These are phyloP conservation scores for Brassica hybrid DNA, from an alignment of 441 rosid genomes.

Conservation along the genomic window DNA sequence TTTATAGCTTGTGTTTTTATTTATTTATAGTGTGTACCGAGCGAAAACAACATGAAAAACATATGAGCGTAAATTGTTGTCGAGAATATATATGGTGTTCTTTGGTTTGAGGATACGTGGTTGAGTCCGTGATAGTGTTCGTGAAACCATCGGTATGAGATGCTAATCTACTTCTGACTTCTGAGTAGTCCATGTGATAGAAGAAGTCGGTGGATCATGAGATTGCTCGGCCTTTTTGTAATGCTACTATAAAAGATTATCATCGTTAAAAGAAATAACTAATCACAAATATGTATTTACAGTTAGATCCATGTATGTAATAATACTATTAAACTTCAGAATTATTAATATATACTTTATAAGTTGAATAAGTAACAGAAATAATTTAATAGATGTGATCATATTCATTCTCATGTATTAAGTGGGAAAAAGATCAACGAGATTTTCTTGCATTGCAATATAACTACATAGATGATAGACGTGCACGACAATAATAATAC, in stretches of 20 bases:
- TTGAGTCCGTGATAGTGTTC: not conserved
- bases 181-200: not conserved
- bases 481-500: slow-evolving; percentile 43
- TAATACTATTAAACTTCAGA: not conserved
- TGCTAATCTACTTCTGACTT: not conserved
- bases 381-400: slow-evolving; percentile 1
- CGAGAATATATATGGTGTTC: not conserved
- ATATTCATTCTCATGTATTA: not conserved
- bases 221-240: not conserved
- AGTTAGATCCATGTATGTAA: not conserved
- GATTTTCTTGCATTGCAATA: slow-evolving; percentile 20
- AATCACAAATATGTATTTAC: not conserved
- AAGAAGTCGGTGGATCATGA: not conserved
- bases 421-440: not conserved
- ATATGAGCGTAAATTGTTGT: not conserved
- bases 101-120: not conserved
- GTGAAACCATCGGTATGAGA: not conserved
- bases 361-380: not conserved
- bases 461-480: slow-evolving; percentile 27
- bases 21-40: not conserved
- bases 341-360: not conserved
- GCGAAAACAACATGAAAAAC: not conserved
- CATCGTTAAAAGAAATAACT: not conserved
- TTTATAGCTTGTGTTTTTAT: not conserved
- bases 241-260: not conserved